phyloP scores from a whole-genome alignment of 345 rosid genomes.

The Schrenkiella parvula region DNA sequence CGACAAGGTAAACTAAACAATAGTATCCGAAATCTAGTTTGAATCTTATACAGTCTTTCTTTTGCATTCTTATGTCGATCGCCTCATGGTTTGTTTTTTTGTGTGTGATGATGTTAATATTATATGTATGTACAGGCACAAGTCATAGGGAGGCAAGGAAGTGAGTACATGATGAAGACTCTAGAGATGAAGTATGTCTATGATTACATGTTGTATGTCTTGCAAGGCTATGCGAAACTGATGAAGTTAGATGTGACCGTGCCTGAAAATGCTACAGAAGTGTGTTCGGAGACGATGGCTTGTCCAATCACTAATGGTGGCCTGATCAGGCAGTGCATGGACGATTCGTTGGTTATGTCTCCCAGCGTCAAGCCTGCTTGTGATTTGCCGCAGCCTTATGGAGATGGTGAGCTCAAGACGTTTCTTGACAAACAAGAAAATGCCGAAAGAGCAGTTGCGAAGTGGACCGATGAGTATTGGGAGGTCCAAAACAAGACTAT shows the following conservation, averaged over 20 bases:
- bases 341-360: slow-evolving; percentile 47
- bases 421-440: slow-evolving; percentile 31
- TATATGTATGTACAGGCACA: slow-evolving; percentile 36
- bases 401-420: slow-evolving; percentile 17
- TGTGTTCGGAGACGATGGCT: slow-evolving; percentile 44
- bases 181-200: slow-evolving; percentile 49
- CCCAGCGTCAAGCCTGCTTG: slow-evolving; percentile 44
- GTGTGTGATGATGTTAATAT: neutral
- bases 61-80: neutral
- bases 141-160: slow-evolving; percentile 47
- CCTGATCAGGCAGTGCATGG: slow-evolving; percentile 36
- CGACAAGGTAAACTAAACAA: slow-evolving; percentile 22
- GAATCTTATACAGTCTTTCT: neutral
- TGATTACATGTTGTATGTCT: slow-evolving; percentile 57
- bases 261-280: slow-evolving; percentile 35
- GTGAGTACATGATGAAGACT: slow-evolving; percentile 38
- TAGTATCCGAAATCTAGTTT: neutral
- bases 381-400: slow-evolving; percentile 41
- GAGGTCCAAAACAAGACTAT: slow-evolving; percentile 20
- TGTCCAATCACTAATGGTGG: slow-evolving; percentile 38
- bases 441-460: slow-evolving; percentile 26
- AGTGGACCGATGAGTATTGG: slow-evolving; percentile 28
- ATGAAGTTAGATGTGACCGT: slow-evolving; percentile 46
- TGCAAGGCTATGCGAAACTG: slow-evolving; percentile 43
- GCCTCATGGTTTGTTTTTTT: neutral